These are phyloP conservation scores for Lactarius quietus DNA, from an alignment of 768 basidiomycete genomes.

Conservation along the genomic window DNA sequence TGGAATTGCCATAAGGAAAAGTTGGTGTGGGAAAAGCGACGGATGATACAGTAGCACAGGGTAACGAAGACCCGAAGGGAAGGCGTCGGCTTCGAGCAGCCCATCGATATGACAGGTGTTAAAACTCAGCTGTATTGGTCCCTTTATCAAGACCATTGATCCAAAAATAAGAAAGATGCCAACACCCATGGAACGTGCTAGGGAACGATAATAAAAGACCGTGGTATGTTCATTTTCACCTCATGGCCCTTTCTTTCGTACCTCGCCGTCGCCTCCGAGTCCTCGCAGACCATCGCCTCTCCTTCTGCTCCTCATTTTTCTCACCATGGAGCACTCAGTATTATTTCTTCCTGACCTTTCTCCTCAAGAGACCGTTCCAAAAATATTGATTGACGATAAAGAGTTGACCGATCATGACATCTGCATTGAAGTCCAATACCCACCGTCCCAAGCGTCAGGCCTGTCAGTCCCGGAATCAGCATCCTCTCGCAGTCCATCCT, in stretches of 20 bases:
- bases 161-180: too few species aligned
- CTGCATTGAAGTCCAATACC: slow-evolving; percentile 51
- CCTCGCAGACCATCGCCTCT: neutral
- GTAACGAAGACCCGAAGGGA: too few species aligned
- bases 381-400: neutral
- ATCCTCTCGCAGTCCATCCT: slow-evolving; percentile 33
- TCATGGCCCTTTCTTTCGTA: slow-evolving; percentile 10
- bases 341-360: slow-evolving; percentile 8
- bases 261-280: neutral
- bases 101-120: too few species aligned
- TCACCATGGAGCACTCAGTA: slow-evolving; percentile 18
- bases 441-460: slow-evolving; percentile 31
- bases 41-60: too few species aligned
- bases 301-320: neutral
- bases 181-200: too few species aligned
- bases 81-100: too few species aligned
- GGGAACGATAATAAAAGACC: too few species aligned
- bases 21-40: too few species aligned
- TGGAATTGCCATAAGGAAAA: too few species aligned
- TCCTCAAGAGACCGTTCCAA: neutral
- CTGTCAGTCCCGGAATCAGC: slow-evolving; percentile 30
- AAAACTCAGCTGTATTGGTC: too few species aligned
- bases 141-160: too few species aligned
- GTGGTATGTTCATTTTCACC: neutral
- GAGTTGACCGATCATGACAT: slow-evolving; percentile 46